Evolutionary conservation across 352 stramenopile genomes (phyloP), one percentile per base, ranked within the genome.

Genomic region (Thalassiosira mediterranea): DNA sequence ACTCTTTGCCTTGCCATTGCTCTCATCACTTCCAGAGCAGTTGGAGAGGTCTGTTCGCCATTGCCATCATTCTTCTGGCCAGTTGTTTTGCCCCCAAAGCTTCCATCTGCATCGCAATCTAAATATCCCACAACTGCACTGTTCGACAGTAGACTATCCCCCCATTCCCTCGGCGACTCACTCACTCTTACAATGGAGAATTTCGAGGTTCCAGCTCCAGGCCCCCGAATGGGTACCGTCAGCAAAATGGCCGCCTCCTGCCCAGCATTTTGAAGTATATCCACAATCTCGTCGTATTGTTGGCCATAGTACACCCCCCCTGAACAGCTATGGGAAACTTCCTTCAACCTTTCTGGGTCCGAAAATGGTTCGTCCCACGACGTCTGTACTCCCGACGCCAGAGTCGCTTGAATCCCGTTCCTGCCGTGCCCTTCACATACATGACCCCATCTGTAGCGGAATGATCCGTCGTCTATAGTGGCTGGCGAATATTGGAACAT

Each of bases 131-230:
- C 61, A 7, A 87, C 72, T 26, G 60, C 83, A 25, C 37, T 73
- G 68, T 88, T 90, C 7, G 84, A 48, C 2, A 88, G 48, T 19
- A 90, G 53, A 51, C 79, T 69, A 54, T 88, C 83, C n/a, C 69
- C 40, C 83, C 83, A 90, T 70, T 90, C 83, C 37, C 61, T 79
- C 15, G 83, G 83, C 23, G 79, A 88, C 68, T 88, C 83, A 10
- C 65, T 68, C 17, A 90, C 79, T 48, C 83, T 54, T 21, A 90
- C 76, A 54, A 90, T 86, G 0, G 75, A 84, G 46, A 88, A 81
- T 71, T 75, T 78, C 21, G 66, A 73, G 26, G 46, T 76, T 11
- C 80, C 72, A 23, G 26, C 42, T 29, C 69, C 73, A 21, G 81
- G 77, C 15, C 81, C 81, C 3, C 69, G 31, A 15, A 86, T 54